Evolutionary conservation across 345 rosid species (phyloP), one percentile per base, ranked within the genome.

Genomic region (Populus nigra): DNA sequence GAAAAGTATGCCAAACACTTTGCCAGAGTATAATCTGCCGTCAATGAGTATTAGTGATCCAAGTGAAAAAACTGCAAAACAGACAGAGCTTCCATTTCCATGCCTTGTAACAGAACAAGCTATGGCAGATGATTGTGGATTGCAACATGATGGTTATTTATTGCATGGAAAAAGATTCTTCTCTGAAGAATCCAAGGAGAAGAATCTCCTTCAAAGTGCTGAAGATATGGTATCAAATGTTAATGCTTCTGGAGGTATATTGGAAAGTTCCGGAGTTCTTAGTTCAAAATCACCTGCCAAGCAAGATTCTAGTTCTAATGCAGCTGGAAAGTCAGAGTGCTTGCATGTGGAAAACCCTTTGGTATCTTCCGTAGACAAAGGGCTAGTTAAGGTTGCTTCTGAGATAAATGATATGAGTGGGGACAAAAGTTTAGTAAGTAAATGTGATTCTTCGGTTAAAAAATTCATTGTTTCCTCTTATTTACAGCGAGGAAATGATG

Each of bases 351-450:
- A 84, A 68, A 69, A 78, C 50, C 69, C 55, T 41, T 76, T 18
- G 36, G 65, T 57, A 31, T 77, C 71, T 74, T 68, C 71, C 68
- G 38, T 72, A 49, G 72, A 74, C 16, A 59, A 63, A 35, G 68
- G 53, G 41, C 82, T 75, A 80, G 80, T 68, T 85, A 69, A 79
- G 66, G 79, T 36, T 77, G 81, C 77, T 78, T 79, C 76, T 73
- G 81, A 39, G 68, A 38, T 82, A 82, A 76, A 68, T 76, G 79
- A 80, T 65, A 41, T 41, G 63, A 80, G 45, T 59, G 77, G 74
- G 73, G 80, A 62, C 7, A 76, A 75, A 73, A 39, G 38, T 77
- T 35, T 38, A 5, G 77, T 65, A 72, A 80, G 73, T 38, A 73
- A 69, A 65, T 78, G 7, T 47, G 22, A 41, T 80, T 50, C 49